Conservation (phyloP, 371 early-diverging fungal species). For the Apophysomyces sp. region DNA sequence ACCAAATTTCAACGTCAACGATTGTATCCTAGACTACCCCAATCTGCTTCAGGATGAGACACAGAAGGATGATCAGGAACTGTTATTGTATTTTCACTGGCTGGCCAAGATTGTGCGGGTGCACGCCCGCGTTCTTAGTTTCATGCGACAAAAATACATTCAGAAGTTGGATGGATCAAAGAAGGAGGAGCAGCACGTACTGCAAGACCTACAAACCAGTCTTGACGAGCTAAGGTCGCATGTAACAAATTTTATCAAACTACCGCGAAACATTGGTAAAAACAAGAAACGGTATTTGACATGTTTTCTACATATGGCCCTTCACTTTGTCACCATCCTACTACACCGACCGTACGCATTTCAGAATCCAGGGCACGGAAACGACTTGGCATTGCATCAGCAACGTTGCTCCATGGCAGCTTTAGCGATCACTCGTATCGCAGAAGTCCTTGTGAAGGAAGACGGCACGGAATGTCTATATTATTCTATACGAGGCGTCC, state of each 20-base stretch:
- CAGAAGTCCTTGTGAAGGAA: constrained; percentile 20
- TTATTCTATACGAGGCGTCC: constrained; percentile 40
- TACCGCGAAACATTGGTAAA: neutral
- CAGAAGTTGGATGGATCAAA: neutral
- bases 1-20: constrained; percentile 9
- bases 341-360: constrained; percentile 17
- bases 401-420: constrained; percentile 30
- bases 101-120: constrained; percentile 31
- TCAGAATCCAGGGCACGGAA: neutral
- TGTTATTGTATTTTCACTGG: constrained; percentile 30
- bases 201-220: constrained; percentile 10
- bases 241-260: constrained; percentile 9
- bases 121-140: constrained; percentile 31
- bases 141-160: constrained; percentile 26
- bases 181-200: neutral
- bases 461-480: constrained; percentile 34
- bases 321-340: constrained; percentile 17
- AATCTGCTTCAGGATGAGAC: constrained; percentile 11
- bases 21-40: constrained; percentile 20
- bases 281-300: constrained; percentile 1
- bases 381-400: constrained; percentile 8
- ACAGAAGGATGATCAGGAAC: constrained; percentile 11
- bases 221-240: constrained; percentile 13
- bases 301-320: constrained; percentile 12
- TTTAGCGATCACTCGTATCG: constrained; percentile 20